Conservation (phyloP, 176 grass and related monocot genomes). For the Cenchrus fungigraminus region DNA sequence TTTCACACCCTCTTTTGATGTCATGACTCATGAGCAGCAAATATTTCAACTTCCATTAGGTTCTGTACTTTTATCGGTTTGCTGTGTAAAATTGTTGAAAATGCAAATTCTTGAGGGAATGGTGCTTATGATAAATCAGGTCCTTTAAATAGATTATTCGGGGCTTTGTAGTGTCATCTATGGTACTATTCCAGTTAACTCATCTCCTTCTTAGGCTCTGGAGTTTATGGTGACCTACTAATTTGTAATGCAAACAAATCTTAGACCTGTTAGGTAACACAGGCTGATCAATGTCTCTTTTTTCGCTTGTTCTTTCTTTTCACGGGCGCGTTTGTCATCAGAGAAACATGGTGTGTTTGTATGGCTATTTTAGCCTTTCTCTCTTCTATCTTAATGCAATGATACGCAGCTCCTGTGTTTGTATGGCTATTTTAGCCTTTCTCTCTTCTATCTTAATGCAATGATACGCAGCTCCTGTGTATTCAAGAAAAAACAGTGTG, state of each 20-base stretch:
- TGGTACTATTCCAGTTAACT: neutral
- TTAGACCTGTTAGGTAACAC: neutral
- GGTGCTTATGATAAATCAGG: slow-evolving; percentile 31
- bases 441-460: no score
- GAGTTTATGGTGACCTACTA: neutral
- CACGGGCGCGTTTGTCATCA: no score
- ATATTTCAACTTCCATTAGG: slow-evolving; percentile 28
- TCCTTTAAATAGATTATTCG: neutral
- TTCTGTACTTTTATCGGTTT: slow-evolving; percentile 19
- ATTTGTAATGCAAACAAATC: neutral
- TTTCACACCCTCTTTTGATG: slow-evolving; percentile 21
- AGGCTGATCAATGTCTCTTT: no score
- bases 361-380: no score
- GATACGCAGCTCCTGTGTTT: no score
- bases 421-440: no score
- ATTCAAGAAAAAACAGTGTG: no score
- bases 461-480: no score
- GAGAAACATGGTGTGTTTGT: no score
- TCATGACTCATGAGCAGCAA: neutral
- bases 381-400: no score
- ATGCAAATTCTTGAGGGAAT: neutral
- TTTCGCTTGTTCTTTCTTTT: no score
- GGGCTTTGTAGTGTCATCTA: neutral
- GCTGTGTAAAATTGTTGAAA: neutral
- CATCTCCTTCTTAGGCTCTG: slow-evolving; percentile 17